Evolutionary conservation across 73 alveolate genomes (phyloP), one percentile per base, ranked within the genome.

Genomic region (Paramecium bursaria): DNA sequence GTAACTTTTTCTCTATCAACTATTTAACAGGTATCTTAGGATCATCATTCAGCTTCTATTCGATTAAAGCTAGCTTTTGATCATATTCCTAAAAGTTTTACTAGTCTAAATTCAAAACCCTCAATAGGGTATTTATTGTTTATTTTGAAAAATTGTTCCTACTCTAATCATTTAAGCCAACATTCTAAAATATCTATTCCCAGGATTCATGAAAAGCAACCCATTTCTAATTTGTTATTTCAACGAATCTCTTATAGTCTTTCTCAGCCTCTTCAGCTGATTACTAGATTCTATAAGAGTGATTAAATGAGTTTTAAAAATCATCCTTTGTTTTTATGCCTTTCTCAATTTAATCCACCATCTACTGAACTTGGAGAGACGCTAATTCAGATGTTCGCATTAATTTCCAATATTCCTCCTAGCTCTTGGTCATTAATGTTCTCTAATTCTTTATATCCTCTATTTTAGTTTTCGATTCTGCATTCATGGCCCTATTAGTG

Each of bases 351-450:
- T 15, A 15, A 42, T 35, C 82, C 7, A 67, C 23, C 82, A 67
- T 67, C 30, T 31, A 22, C 44, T 67, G 22, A 9, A 57, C 48
- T 35, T 35, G 50, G 7, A 9, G 19, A 19, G 14, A 31, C 21
- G 33, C 21, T 42, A 15, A 31, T 67, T 67, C 82, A 14, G 33
- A 67, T 67, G 17, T 6, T 42, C 35, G 33, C 82, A 67, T 67
- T 67, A 39, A 17, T 19, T 67, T 39, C 82, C 82, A 67, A 39
- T 67, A 67, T 67, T 67, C 61, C 17, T 67, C 82, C 27, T 67
- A 67, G 42, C 50, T 10, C 21, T 31, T 67, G n/a, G 46, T 39
- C 82, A 67, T 39, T 15, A 19, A 53, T 42, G 33, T 35, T 35
- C 82, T 31, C 2, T 19, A 21, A 17, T 67, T 47, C 30, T 1